Percentiles rank a stretch among this genome's conserved stretches.
Evolutionary conservation across 345 rosid species (phyloP).

Genomic region (Moricandia arvensis): DNA sequence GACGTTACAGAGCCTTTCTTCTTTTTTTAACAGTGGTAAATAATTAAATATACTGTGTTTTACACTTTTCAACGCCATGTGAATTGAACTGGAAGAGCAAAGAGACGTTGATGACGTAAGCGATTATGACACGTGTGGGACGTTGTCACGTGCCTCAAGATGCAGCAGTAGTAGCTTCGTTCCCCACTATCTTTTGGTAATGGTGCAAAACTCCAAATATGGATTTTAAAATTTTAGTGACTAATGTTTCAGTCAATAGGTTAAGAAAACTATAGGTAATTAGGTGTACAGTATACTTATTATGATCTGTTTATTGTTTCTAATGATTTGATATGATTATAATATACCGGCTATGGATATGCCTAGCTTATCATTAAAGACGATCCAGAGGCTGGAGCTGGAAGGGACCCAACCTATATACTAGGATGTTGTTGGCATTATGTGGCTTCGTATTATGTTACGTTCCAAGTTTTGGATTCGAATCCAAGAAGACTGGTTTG

Average conservation of each 20-base stretch:
- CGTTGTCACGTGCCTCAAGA: slow-evolving; percentile 33
- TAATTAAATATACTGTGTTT: neutral
- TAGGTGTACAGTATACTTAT: neutral
- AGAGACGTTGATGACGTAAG: slow-evolving; percentile 23
- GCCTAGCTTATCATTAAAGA: slow-evolving; percentile 15
- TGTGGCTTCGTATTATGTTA: slow-evolving; percentile 33
- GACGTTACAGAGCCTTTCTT: neutral
- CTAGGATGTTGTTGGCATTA: slow-evolving; percentile 34
- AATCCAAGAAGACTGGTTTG: neutral
- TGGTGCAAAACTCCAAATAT: neutral
- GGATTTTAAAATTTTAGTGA: neutral
- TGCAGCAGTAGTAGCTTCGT: neutral
- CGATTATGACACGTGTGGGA: slow-evolving; percentile 30
- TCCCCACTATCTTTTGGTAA: neutral
- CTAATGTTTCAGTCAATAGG: neutral
- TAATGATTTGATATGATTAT: neutral
- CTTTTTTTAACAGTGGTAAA: slow-evolving; percentile 25
- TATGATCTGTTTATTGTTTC: neutral
- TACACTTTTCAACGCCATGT: slow-evolving; percentile 24
- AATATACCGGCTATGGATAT: neutral
- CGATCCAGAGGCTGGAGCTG: neutral
- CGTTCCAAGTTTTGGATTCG: slow-evolving; percentile 20
- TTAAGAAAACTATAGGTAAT: neutral
- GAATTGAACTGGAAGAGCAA: neutral
- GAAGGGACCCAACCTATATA: slow-evolving; percentile 28